Conservation (phyloP, 371 early-diverging fungal species). For the Actinomucor elegans region DNA sequence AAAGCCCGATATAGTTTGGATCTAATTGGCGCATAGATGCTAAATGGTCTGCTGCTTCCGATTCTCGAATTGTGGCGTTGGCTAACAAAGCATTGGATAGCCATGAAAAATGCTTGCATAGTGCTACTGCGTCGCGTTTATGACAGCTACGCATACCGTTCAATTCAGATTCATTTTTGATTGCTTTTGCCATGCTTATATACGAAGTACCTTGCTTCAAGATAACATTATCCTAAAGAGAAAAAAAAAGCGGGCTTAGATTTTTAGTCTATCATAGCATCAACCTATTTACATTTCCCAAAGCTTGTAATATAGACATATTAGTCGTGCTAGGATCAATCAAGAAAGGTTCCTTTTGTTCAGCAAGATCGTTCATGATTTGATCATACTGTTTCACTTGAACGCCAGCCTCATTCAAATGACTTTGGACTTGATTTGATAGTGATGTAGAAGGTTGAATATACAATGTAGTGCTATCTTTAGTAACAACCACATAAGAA, state of each 20-base stretch:
- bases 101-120: conserved; percentile 93
- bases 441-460: conserved; percentile 63
- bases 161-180: conserved; percentile 92
- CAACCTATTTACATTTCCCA: conserved; percentile 7
- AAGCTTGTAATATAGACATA: conserved; percentile 17
- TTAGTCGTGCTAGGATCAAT: conserved; percentile 11
- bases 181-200: conserved; percentile 78
- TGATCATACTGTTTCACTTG: conserved; percentile 5
- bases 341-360: not conserved
- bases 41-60: conserved; percentile 80
- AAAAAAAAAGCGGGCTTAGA: not conserved
- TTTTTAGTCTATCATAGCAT: not conserved
- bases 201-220: conserved; percentile 52
- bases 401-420: conserved; percentile 36
- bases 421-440: conserved; percentile 54
- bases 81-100: conserved; percentile 78
- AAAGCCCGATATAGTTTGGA: conserved; percentile 62
- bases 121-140: conserved; percentile 90
- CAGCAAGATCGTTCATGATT: conserved; percentile 1
- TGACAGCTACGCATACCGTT: conserved; percentile 92
- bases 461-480: conserved; percentile 70
- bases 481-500: conserved; percentile 91
- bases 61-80: conserved; percentile 59
- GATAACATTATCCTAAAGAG: conserved; percentile 20
- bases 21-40: conserved; percentile 61